A percentile compares a stretch with the other conserved stretches of the same genome.
Conservation (phyloP, 441 rosid genomes). For the Iberis amara region DNA sequence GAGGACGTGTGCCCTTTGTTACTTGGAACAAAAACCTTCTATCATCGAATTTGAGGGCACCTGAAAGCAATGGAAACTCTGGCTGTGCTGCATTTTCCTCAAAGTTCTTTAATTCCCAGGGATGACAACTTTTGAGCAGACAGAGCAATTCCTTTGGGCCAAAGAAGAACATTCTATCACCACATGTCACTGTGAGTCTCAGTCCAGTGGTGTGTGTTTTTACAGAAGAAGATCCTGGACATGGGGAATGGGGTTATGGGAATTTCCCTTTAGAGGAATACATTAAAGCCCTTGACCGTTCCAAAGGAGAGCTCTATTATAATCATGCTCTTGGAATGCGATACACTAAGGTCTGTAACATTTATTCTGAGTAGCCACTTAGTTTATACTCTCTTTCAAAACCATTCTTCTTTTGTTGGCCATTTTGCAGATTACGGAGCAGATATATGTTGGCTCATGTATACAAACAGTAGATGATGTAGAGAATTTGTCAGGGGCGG, state of each 20-base stretch:
- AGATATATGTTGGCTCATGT: slow-evolving; percentile 82
- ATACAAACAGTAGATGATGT: slow-evolving; percentile 78
- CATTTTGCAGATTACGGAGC: slow-evolving; percentile 73
- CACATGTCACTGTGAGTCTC: slow-evolving; percentile 33
- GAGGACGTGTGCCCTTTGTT: slow-evolving; percentile 66
- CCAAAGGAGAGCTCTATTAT: slow-evolving; percentile 84
- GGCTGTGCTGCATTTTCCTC: slow-evolving; percentile 77
- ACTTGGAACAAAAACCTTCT: slow-evolving; percentile 55
- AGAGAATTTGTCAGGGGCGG: slow-evolving; percentile 48
- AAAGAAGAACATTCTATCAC: slow-evolving; percentile 36
- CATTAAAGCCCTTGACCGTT: slow-evolving; percentile 77
- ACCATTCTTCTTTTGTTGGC: slow-evolving; percentile 17
- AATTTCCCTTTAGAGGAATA: slow-evolving; percentile 87
- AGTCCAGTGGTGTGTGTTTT: slow-evolving; percentile 61
- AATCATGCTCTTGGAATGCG: slow-evolving; percentile 83
- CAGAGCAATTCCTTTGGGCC: slow-evolving; percentile 22
- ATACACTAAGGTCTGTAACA: slow-evolving; percentile 62
- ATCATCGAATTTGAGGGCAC: neutral
- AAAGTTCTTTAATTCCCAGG: slow-evolving; percentile 48
- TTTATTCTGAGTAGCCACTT: no score
- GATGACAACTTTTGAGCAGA: slow-evolving; percentile 50
- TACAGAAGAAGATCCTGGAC: slow-evolving; percentile 63
- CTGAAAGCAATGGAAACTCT: slow-evolving; percentile 55
- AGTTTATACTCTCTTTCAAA: no score
- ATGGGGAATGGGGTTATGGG: slow-evolving; percentile 90